Percentiles rank a stretch among this genome's conserved stretches.
These are phyloP conservation scores for Psilocybe azurescens DNA, from an alignment of 768 basidiomycete genomes.

Conservation along the genomic window DNA sequence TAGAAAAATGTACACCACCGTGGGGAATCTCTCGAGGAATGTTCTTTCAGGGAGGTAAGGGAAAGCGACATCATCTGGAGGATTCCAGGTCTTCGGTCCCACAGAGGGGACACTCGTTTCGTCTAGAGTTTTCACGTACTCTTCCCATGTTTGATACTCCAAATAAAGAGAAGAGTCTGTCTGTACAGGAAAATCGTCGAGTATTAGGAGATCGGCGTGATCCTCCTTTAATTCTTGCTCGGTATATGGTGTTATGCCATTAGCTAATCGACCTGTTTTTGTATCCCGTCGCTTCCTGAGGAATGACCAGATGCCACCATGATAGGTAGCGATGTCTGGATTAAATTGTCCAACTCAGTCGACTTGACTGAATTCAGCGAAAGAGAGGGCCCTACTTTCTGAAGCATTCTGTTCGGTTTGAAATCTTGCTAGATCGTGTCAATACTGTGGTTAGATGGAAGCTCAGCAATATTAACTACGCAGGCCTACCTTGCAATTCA, in stretches of 20 bases:
- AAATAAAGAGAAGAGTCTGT: background rate
- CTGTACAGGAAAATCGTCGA: conserved; percentile 10
- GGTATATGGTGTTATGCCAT: too few species aligned
- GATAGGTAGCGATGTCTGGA: background rate
- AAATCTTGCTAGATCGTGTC: background rate
- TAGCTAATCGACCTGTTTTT: too few species aligned
- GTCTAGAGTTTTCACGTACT: conserved; percentile 1
- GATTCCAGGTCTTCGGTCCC: conserved; percentile 14
- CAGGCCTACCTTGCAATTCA: conserved; percentile 15
- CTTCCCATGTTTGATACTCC: conserved; percentile 18
- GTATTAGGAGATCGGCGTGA: conserved; percentile 1
- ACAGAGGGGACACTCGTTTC: conserved; percentile 1
- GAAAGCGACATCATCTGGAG: background rate
- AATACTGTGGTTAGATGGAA: background rate
- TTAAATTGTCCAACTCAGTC: background rate
- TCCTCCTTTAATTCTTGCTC: conserved; percentile 1
- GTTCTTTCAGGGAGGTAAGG: too few species aligned
- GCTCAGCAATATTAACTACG: background rate
- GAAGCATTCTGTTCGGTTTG: background rate
- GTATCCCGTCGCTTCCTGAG: background rate
- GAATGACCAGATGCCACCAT: conserved; percentile 18
- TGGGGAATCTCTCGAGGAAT: too few species aligned
- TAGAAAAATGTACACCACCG: too few species aligned
- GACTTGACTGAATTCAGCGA: background rate
- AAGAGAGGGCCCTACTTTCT: background rate